Evolutionary conservation across 1,284 basidiomycete species (phyloP).

Genomic region (Leccinum angustisporum): DNA sequence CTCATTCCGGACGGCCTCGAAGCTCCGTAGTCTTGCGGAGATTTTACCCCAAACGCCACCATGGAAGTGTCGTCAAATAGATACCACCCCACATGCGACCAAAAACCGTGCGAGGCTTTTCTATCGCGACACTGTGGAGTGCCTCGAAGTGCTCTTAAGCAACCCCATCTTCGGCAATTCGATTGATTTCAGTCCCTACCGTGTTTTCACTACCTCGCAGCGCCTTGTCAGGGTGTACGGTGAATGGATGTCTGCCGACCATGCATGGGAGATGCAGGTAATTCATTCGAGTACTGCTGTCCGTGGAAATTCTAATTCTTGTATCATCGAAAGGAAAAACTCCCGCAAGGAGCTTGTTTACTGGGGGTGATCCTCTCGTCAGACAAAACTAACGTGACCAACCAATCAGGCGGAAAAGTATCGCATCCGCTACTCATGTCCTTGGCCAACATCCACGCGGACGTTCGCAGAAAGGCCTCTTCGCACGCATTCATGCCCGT

Average conservation of each 20-base stretch:
- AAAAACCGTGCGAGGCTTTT: neutral
- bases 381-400: constrained; percentile 36
- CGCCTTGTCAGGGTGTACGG: neutral
- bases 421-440: constrained; percentile 36
- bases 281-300: neutral
- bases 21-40: neutral
- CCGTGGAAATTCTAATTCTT: neutral
- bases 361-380: constrained; percentile 28
- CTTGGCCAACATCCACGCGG: constrained; percentile 34
- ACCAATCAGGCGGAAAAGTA: constrained; percentile 29
- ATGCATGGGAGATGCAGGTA: constrained; percentile 8
- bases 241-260: neutral
- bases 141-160: neutral
- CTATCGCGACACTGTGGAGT: neutral
- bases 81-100: neutral
- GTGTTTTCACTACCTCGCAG: neutral
- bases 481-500: constrained; percentile 30
- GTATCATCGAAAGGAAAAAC: neutral
- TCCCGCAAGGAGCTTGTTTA: neutral
- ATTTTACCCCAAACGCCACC: neutral
- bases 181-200: neutral
- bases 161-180: neutral
- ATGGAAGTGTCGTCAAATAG: neutral
- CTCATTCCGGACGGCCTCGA: neutral
- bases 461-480: constrained; percentile 29